Evolutionary conservation across 805 yeast species (phyloP).

Genomic region (Candida incommunis): DNA sequence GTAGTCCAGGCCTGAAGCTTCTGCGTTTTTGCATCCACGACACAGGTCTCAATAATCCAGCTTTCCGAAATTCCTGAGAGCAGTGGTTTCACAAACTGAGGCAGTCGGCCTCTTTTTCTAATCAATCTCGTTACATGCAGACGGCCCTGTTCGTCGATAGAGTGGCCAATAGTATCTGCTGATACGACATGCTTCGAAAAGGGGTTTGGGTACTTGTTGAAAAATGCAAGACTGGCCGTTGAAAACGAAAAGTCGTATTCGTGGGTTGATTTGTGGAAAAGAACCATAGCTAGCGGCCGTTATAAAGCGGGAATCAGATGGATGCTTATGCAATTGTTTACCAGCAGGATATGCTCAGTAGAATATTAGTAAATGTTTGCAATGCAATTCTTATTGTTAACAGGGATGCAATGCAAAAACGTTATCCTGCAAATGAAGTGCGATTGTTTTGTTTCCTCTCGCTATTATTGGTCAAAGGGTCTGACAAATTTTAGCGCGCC

Average conservation of each 20-base stretch:
- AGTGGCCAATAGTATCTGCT: slow-evolving; percentile 56
- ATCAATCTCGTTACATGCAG: slow-evolving; percentile 62
- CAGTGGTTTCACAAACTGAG: slow-evolving; percentile 63
- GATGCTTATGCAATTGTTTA: too few relatives aligned
- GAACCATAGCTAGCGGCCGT: slow-evolving; percentile 61
- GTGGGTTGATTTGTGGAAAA: slow-evolving; percentile 42
- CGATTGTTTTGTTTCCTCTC: too few relatives aligned
- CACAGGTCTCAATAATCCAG: slow-evolving; percentile 70
- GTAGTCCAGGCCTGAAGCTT: slow-evolving; percentile 58
- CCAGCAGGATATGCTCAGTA: too few relatives aligned
- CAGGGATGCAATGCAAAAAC: too few relatives aligned
- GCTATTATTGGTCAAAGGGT: too few relatives aligned
- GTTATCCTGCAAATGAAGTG: too few relatives aligned
- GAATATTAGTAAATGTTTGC: background rate
- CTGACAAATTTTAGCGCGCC: too few relatives aligned
- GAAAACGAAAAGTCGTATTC: slow-evolving; percentile 45
- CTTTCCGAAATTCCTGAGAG: slow-evolving; percentile 55
- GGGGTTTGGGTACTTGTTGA: slow-evolving; percentile 63
- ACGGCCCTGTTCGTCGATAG: slow-evolving; percentile 46
- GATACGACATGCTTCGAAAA: slow-evolving; percentile 75
- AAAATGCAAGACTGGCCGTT: slow-evolving; percentile 64
- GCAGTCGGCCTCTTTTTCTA: slow-evolving; percentile 67
- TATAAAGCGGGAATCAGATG: too few relatives aligned
- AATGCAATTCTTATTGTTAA: too few relatives aligned
- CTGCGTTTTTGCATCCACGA: slow-evolving; percentile 47